These are phyloP conservation scores for Camelina laxa DNA, from an alignment of 345 rosid species.

Conservation along the genomic window DNA sequence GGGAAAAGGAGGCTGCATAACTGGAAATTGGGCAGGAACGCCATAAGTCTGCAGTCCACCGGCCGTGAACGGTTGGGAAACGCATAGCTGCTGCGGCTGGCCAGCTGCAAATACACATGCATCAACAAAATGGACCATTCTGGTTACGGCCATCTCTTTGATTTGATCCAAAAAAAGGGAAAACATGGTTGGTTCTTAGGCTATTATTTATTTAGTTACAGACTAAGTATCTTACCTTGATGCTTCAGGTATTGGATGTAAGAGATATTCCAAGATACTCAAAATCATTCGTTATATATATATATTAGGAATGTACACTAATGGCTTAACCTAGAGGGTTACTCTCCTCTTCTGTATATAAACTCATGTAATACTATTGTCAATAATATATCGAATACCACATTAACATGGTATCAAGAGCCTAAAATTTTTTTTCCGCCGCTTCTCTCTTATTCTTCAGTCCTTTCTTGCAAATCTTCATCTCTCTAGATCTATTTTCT, in stretches of 20 bases:
- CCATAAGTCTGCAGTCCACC: slow-evolving; percentile 53
- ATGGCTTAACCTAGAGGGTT: too few species aligned
- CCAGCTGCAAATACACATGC: slow-evolving; percentile 35
- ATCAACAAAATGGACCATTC: not conserved
- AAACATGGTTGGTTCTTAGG: not conserved
- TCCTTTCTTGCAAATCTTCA: too few species aligned
- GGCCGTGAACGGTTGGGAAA: slow-evolving; percentile 51
- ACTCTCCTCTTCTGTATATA: too few species aligned
- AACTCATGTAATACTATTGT: too few species aligned
- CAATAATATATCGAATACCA: too few species aligned
- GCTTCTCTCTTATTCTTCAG: too few species aligned
- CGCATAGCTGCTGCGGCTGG: slow-evolving; percentile 44
- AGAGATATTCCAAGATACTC: too few species aligned
- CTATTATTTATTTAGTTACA: slow-evolving; percentile 3
- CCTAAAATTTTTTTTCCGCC: too few species aligned
- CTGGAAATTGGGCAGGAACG: slow-evolving; percentile 50
- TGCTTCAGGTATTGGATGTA: slow-evolving; percentile 61
- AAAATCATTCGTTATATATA: too few species aligned
- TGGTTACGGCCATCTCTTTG: not conserved
- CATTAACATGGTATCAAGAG: too few species aligned
- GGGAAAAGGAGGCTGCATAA: slow-evolving; percentile 56
- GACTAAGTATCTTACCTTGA: slow-evolving; percentile 47
- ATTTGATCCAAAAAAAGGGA: not conserved
- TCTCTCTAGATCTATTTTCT: too few species aligned
- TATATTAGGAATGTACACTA: too few species aligned